Evolutionary conservation across 768 basidiomycete genomes (phyloP).

Genomic region (Leccinum aurantiacum): DNA sequence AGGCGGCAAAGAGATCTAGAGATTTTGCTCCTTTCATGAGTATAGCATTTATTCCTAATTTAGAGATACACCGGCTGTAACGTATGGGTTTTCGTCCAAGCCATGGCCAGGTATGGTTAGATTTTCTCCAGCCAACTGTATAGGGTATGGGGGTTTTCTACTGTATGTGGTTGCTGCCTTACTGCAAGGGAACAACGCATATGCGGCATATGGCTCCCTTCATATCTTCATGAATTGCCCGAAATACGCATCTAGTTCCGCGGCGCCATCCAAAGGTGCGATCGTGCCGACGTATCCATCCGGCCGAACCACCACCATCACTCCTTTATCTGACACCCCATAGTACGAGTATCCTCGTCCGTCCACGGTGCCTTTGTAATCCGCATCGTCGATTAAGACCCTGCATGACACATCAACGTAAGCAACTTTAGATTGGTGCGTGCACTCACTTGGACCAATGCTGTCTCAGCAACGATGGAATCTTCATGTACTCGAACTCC

Average conservation of each 20-base stretch:
- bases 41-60: no score
- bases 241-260: constrained; percentile 49
- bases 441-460: constrained; percentile 45
- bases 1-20: no score
- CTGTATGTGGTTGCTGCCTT: not conserved
- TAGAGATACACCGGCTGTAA: no score
- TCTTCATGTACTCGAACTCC: constrained; percentile 29
- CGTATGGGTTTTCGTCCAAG: no score
- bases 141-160: no score
- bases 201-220: not conserved
- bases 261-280: constrained; percentile 42
- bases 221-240: constrained; percentile 36
- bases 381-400: constrained; percentile 58
- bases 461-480: constrained; percentile 34
- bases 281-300: constrained; percentile 62
- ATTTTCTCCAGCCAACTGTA: no score
- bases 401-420: constrained; percentile 35
- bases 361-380: constrained; percentile 43
- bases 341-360: constrained; percentile 58
- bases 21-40: no score
- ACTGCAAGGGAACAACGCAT: not conserved
- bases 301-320: constrained; percentile 31
- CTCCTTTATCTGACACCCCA: constrained; percentile 38
- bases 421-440: not conserved
- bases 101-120: no score